Conservation (phyloP, 306 rosid genomes). For the Canavalia ensiformis region DNA sequence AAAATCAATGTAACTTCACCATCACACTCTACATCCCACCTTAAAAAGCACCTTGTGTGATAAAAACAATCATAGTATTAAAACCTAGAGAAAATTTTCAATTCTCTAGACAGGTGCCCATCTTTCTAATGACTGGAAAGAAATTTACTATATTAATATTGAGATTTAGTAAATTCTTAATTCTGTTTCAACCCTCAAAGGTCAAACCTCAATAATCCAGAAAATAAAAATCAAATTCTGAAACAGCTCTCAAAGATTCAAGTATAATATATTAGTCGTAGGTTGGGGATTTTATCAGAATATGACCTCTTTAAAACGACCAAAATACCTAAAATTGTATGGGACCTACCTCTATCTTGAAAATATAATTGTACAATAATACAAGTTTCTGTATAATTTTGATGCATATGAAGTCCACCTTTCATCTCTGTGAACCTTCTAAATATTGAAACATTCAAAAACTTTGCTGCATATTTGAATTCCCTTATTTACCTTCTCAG, state of each 20-base stretch:
- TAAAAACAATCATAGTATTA: background rate
- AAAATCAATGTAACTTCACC: conserved; percentile 38
- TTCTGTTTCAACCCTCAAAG: conserved; percentile 15
- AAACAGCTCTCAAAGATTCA: conserved; percentile 36
- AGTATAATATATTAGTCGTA: conserved; percentile 25
- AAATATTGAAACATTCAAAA: conserved; percentile 17
- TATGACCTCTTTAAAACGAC: conserved; percentile 6
- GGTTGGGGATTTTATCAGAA: conserved; percentile 16
- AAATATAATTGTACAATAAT: conserved; percentile 17
- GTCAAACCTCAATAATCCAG: background rate
- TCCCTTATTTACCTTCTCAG: conserved; percentile 15
- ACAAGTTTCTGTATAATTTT: conserved; percentile 7
- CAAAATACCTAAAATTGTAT: background rate
- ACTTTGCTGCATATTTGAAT: conserved; percentile 11
- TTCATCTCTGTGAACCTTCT: conserved; percentile 27
- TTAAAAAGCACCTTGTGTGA: background rate
- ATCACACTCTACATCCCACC: conserved; percentile 14
- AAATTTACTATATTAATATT: conserved; percentile 1
- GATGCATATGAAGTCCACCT: conserved; percentile 14
- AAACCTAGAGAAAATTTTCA: conserved; percentile 11
- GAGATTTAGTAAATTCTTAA: conserved; percentile 15
- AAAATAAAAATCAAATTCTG: background rate
- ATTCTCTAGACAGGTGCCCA: conserved; percentile 11
- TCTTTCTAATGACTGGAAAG: conserved; percentile 12
- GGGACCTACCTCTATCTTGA: background rate